Base-by-base conservation (phyloP, 2,329 filamentous ascomycete species). In the Xylaria sp. region DNA sequence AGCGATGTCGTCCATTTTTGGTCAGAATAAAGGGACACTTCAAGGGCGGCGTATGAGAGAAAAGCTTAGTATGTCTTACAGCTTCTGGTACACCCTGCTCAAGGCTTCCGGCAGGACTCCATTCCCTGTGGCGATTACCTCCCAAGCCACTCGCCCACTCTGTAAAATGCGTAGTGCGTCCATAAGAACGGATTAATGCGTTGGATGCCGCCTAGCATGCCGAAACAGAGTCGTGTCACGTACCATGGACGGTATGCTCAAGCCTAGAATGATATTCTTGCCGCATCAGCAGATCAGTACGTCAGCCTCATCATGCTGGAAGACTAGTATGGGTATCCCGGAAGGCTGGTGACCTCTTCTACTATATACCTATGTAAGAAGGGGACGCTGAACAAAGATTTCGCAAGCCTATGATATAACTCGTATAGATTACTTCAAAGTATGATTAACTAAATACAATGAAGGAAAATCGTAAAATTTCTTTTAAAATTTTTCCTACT, bases 291-390 rank as follows among this genome's bases (percentile, higher is more conserved):
- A 33, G 40, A 31, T 19, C 31, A 40, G 28, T 51, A 49, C 54
- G 63, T 37, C 63, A 65, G 63, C 52, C 56, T 60, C 37, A 42
- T 53, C 51, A 40, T 53, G 49, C 23, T 38, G 3, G 42, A 55
- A n/a, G n/a, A n/a, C 47, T 14, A 35, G 38, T 15, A 25, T 28
- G 15, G 37, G 19, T 25, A 49, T n/a, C 14, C 45, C 31, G 50
- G 47, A 57, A 61, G 57, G 61, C 57, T 64, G 42, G 25, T 47
- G 47, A 17, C 35, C 7, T 47, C 35, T 21, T 51, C 31, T 37
- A 8, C 38, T 47, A 3, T 21, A n/a, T 43, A 31, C 51, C n/a
- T n/a, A n/a, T n/a, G n/a, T n/a, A n/a, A n/a, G n/a, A n/a, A n/a
- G n/a, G n/a, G n/a, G n/a, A n/a, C n/a, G n/a, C n/a, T n/a, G n/a